Percentiles rank a stretch among this genome's conserved stretches.
phyloP scores from a whole-genome alignment of 257 asterid species.

The Solanum habrochaites region DNA sequence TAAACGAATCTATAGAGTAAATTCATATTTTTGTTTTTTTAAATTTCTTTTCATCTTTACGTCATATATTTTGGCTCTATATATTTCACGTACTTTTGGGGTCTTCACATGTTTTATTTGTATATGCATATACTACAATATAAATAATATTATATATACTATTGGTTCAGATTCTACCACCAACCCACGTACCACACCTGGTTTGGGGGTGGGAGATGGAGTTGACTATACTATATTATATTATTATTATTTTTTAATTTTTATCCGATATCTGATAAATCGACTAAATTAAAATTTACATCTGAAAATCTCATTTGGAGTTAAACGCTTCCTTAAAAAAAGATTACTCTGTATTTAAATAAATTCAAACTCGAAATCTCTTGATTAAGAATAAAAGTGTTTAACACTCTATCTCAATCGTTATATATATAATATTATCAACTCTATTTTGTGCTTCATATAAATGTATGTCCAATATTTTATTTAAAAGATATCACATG shows the following conservation, averaged over 20 bases:
- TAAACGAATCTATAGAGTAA: not conserved
- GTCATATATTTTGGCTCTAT: not conserved
- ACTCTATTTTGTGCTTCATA: not conserved
- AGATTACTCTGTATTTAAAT: fast-evolving
- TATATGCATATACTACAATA: not conserved
- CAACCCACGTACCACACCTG: not conserved
- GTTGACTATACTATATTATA: not conserved
- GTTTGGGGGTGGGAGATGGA: not conserved
- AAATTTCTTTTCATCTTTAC: not conserved
- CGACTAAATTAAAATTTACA: no score
- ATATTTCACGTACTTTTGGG: not conserved
- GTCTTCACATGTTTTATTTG: not conserved
- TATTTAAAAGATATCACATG: not conserved
- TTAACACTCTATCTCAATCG: no score
- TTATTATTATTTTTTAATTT: no score
- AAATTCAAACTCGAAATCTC: fast-evolving
- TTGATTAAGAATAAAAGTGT: no score
- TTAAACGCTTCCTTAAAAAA: no score
- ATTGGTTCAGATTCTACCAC: not conserved
- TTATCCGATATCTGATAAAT: no score
- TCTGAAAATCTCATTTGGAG: fast-evolving
- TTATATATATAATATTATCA: no score
- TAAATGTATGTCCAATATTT: not conserved
- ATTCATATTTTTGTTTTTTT: not conserved
- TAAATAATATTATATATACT: not conserved